A percentile compares a stretch with the other conserved stretches of the same genome.
Evolutionary conservation across 345 rosid species (phyloP).

Genomic region (Salix udensis): DNA sequence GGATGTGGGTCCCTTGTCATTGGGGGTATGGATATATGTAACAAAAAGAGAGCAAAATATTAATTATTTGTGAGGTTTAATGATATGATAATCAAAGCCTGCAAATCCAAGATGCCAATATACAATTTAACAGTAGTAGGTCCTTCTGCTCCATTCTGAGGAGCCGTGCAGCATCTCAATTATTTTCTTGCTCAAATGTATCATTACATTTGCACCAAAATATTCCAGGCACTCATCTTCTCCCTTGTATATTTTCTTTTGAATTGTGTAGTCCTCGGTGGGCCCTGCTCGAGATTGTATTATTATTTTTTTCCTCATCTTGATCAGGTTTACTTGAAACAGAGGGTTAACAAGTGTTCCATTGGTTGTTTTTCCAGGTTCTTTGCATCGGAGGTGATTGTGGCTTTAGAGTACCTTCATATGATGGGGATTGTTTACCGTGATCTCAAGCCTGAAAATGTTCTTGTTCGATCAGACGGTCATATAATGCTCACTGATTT

Average conservation of each 20-base stretch:
- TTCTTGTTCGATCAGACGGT: slow-evolving; percentile 81
- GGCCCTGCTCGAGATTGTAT: neutral
- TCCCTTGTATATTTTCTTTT: neutral
- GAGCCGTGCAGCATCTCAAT: slow-evolving; percentile 20
- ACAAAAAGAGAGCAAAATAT: neutral
- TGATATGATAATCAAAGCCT: slow-evolving; percentile 6
- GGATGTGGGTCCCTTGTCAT: slow-evolving; percentile 13
- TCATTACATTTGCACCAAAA: neutral
- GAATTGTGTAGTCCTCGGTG: neutral
- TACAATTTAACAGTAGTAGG: slow-evolving; percentile 18
- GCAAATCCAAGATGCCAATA: neutral
- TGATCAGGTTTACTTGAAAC: neutral
- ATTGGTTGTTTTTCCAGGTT: slow-evolving; percentile 42
- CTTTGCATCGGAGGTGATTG: slow-evolving; percentile 81
- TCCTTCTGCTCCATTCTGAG: slow-evolving; percentile 6
- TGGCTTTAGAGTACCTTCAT: slow-evolving; percentile 93
- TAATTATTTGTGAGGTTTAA: slow-evolving; percentile 10
- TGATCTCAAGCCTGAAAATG: slow-evolving; percentile 90
- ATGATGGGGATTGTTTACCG: slow-evolving; percentile 94
- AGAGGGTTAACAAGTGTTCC: neutral
- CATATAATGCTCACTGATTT: slow-evolving; percentile 94
- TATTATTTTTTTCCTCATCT: neutral
- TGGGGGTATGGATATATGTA: neutral
- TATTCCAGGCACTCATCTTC: neutral
- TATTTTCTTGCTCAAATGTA: slow-evolving; percentile 18